Percentiles rank a stretch among this genome's conserved stretches.
Evolutionary conservation across 1,284 basidiomycete genomes (phyloP).

Genomic region (Rhodotorula sp.): DNA sequence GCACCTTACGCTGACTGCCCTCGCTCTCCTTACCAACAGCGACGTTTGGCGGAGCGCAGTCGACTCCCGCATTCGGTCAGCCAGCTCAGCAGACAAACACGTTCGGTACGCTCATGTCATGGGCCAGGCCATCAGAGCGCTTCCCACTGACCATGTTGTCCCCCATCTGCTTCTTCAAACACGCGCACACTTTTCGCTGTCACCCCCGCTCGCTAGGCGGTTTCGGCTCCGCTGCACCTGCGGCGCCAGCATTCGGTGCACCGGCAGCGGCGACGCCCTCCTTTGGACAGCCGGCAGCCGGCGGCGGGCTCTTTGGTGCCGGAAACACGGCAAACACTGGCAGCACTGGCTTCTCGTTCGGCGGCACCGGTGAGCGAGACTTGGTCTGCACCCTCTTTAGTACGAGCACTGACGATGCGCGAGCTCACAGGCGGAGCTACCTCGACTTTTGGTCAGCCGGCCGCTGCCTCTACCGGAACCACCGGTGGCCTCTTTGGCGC

Average conservation of each 20-base stretch:
- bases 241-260: constrained; percentile 28
- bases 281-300: constrained; percentile 24
- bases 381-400: background rate
- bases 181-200: too few relatives aligned
- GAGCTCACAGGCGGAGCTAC: constrained; percentile 7
- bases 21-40: background rate
- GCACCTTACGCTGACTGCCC: background rate
- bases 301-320: constrained; percentile 33
- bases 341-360: constrained; percentile 36
- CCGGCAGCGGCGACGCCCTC: constrained; percentile 20
- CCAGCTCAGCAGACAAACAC: constrained; percentile 29
- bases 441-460: constrained; percentile 27
- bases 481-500: constrained; percentile 34
- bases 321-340: background rate
- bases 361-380: constrained; percentile 11
- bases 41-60: constrained; percentile 23
- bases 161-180: too few relatives aligned
- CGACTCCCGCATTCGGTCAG: constrained; percentile 29
- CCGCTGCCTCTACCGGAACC: constrained; percentile 6
- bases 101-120: constrained; percentile 17
- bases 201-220: constrained; percentile 23
- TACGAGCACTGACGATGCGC: too few relatives aligned
- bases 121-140: too few relatives aligned
- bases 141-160: too few relatives aligned
- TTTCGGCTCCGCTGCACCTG: constrained; percentile 22